Percentiles rank a stretch among this genome's conserved stretches.
Conservation (phyloP, 352 stramenopile genomes). For the Thraustotheca clavata region DNA sequence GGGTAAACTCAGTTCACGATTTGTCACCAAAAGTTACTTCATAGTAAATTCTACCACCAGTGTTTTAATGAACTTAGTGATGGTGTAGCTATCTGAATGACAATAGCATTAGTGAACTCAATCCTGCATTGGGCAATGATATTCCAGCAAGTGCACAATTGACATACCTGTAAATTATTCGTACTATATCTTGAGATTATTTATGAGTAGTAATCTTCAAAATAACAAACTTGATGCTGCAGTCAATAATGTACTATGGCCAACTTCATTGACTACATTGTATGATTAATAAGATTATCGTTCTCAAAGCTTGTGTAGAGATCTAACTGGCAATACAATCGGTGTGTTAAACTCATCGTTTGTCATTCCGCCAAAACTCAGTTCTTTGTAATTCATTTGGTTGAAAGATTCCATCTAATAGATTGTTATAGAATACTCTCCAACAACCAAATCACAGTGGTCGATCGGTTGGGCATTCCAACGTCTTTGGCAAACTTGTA, state of each 20-base stretch:
- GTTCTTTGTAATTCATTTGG: not conserved
- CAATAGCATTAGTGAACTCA: not conserved
- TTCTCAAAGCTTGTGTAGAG: not conserved
- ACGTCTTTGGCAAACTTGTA: not conserved
- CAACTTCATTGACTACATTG: not conserved
- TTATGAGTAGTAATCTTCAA: not conserved
- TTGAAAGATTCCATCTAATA: not conserved
- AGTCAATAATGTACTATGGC: not conserved
- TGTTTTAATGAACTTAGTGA: not conserved
- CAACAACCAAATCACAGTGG: not conserved
- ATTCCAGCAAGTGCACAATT: not conserved
- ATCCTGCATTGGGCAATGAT: not conserved
- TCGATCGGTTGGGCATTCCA: constrained; percentile 4
- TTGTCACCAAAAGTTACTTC: not conserved
- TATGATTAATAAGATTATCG: not conserved
- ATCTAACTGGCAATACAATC: not conserved
- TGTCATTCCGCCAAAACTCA: not conserved
- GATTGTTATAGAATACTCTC: not conserved
- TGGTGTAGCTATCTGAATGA: not conserved
- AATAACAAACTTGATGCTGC: not conserved
- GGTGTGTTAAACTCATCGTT: not conserved
- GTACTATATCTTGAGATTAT: not conserved
- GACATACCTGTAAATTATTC: not conserved
- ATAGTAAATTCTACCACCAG: not conserved
- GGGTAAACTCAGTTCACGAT: not conserved